phyloP scores from a whole-genome alignment of 2,329 filamentous ascomycete species.

The Coniochaeta prunicola region DNA sequence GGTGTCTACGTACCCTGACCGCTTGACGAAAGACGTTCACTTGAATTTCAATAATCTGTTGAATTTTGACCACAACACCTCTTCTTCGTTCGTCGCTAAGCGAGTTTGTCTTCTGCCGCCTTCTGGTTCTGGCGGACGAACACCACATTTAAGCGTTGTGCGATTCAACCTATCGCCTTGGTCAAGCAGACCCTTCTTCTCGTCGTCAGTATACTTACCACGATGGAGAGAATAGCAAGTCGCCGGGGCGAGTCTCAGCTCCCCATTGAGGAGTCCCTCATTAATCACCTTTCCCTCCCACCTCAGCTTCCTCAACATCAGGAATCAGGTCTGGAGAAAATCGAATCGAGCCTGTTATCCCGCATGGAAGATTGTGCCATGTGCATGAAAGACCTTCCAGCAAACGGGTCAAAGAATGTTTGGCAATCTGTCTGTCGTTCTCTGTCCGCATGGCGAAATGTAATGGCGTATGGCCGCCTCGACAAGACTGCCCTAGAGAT shows the following conservation, averaged over 20 bases:
- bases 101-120: too few relatives aligned
- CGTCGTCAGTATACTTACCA: neutral
- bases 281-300: conserved; percentile 9
- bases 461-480: conserved; percentile 4
- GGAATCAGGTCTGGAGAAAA: conserved; percentile 4
- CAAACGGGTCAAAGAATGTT: neutral
- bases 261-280: conserved; percentile 4
- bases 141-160: too few relatives aligned
- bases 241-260: neutral
- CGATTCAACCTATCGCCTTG: too few relatives aligned
- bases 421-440: conserved; percentile 6
- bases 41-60: too few relatives aligned
- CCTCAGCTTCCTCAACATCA: conserved; percentile 5
- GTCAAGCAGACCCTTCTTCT: neutral
- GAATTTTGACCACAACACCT: too few relatives aligned
- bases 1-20: too few relatives aligned
- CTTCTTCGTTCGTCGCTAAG: too few relatives aligned
- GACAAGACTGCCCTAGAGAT: conserved; percentile 6
- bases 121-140: too few relatives aligned
- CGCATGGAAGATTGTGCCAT: neutral
- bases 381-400: neutral
- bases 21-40: too few relatives aligned
- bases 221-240: neutral
- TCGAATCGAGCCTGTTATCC: conserved; percentile 3
- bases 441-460: conserved; percentile 3